Base-by-base conservation (phyloP, 139 green algal species). In the Chlamydomonas schloesseri region DNA sequence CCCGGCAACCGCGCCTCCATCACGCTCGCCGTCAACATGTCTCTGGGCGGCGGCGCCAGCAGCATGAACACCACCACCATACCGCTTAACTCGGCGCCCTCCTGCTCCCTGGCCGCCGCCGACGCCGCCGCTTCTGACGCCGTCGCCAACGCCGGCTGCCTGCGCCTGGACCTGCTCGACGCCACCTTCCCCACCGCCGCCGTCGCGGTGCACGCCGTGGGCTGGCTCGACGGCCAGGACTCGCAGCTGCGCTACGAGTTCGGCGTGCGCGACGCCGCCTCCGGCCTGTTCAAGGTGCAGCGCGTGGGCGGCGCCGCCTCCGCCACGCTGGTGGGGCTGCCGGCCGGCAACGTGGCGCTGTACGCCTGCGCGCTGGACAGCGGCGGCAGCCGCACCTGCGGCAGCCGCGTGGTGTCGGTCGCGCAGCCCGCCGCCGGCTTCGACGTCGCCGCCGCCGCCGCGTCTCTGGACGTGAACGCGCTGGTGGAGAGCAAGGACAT, bases 211-310 rank as follows among this genome's bases (percentile, higher is more conserved):
- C 46, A 50, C 13, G 79, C 67, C 5, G 2, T 26, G 13, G 79
- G 79, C 53, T 85, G 79, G 79, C 36, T 33, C 21, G 79, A 85
- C 67, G 13, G 31, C 46, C 21, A 34, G 67, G 18, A n/a, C 18
- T 6, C 23, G 23, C 55, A 60, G 55, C 62, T 84, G 46, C 58
- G 64, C 29, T 85, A 58, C 46, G 79, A 85, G 79, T 85, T 85
- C 26, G 79, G 79, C 1, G 3, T 84, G 23, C 62, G 42, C 60
- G 55, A 36, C 57, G 18, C 23, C 18, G 8, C 60, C 1, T 31
- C 26, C 60, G 60, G 60, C 60, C 18, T 31, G 2, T 67, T 77
- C 68, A 3, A 24, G 29, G 26, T 70, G 65, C 79, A 85, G 79
- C 79, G 69, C 65, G 3, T 85, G 28, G 47, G 67, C 31, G 17